Evolutionary conservation across 192 early-diverging fungal genomes (phyloP).

Genomic region (Backusella westeae): DNA sequence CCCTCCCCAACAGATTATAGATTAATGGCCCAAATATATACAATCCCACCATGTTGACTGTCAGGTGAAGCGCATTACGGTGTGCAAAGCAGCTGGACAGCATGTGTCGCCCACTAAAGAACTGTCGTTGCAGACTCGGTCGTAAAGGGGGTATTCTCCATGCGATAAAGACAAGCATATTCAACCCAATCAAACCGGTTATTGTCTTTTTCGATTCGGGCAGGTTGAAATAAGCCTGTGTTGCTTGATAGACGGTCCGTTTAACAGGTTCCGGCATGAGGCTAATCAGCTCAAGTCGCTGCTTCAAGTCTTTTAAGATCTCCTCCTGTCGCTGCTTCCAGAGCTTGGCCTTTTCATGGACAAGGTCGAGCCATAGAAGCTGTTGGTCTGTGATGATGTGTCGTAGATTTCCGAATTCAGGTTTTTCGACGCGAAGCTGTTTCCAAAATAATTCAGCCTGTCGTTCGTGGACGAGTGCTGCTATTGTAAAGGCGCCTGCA

Average conservation of each 20-base stretch:
- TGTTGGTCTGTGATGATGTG: not conserved
- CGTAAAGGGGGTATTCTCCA: constrained; percentile 65
- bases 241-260: not conserved
- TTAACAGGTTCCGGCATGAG: not conserved
- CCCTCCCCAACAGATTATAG: constrained; percentile 52
- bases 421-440: not conserved
- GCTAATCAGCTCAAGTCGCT: not conserved
- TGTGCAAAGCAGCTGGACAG: constrained; percentile 82
- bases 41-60: constrained; percentile 80
- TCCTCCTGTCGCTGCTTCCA: constrained; percentile 13
- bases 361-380: not conserved
- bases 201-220: constrained; percentile 19
- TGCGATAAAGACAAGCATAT: constrained; percentile 65
- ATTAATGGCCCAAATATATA: constrained; percentile 59
- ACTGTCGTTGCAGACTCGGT: constrained; percentile 64
- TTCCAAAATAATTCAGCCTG: not conserved
- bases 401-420: not conserved
- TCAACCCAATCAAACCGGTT: constrained; percentile 60
- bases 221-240: not conserved
- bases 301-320: not conserved
- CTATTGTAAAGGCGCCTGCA: not conserved
- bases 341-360: not conserved
- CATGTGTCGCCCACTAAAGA: constrained; percentile 80
- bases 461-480: not conserved
- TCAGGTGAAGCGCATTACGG: constrained; percentile 64